Conservation (phyloP, 176 grass and related monocot genomes). For the Avena sativa region DNA sequence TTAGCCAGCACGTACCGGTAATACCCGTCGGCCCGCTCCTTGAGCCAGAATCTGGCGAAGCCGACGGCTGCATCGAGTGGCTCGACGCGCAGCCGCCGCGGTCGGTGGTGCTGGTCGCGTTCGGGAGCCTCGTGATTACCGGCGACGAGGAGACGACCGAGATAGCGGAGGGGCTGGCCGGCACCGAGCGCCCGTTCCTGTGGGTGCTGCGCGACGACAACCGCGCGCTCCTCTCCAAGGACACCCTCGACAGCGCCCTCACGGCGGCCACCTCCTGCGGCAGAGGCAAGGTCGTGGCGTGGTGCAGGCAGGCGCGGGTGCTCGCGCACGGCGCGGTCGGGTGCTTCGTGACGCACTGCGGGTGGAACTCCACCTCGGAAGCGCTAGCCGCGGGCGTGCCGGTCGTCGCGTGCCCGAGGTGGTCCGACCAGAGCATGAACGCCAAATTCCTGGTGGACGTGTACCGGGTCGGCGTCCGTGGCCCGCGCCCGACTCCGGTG, state of each 20-base stretch:
- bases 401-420: slow-evolving; percentile 47
- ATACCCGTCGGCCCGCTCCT: slow-evolving; percentile 47
- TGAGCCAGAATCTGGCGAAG: not conserved
- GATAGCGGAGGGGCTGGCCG: slow-evolving; percentile 32
- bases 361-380: slow-evolving; percentile 70
- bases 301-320: slow-evolving; percentile 51
- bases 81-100: slow-evolving; percentile 39
- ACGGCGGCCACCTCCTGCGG: not conserved
- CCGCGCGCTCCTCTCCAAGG: slow-evolving; percentile 19
- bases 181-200: slow-evolving; percentile 47
- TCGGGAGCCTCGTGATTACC: slow-evolving; percentile 54
- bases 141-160: slow-evolving; percentile 43
- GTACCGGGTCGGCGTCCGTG: slow-evolving; percentile 43
- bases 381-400: slow-evolving; percentile 50
- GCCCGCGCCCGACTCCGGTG: slow-evolving; percentile 27
- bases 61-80: slow-evolving; percentile 37
- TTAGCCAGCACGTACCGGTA: not conserved
- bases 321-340: slow-evolving; percentile 50
- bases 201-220: slow-evolving; percentile 59
- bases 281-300: slow-evolving; percentile 48
- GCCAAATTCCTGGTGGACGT: slow-evolving; percentile 46
- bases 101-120: slow-evolving; percentile 54
- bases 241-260: slow-evolving; percentile 32
- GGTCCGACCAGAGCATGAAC: slow-evolving; percentile 51
- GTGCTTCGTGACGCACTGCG: slow-evolving; percentile 67